Evolutionary conservation across 2,329 filamentous ascomycete species (phyloP).

Genomic region (Cytospora schulzeri): DNA sequence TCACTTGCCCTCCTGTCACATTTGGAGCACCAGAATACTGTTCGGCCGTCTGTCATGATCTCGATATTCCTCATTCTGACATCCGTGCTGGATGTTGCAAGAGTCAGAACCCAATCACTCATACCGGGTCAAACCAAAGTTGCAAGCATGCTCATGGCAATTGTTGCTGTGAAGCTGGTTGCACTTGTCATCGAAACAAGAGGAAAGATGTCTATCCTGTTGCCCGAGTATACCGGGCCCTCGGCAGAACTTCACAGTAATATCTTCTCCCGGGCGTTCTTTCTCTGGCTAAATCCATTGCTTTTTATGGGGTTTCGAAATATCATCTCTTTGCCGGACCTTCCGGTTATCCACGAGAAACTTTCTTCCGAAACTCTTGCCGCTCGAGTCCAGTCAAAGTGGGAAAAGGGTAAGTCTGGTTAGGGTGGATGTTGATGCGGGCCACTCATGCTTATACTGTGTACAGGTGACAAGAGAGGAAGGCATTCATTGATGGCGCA

Average conservation of each 20-base stretch:
- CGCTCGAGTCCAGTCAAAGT: neutral
- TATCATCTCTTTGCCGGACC: neutral
- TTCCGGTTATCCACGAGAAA: neutral
- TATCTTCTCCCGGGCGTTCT: neutral
- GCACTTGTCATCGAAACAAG: neutral
- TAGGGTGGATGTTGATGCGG: neutral
- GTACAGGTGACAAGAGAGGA: neutral
- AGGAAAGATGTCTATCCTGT: neutral
- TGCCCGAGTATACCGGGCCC: neutral
- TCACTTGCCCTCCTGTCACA: constrained; percentile 1
- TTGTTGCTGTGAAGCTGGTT: neutral
- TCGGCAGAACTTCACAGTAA: neutral
- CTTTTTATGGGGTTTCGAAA: neutral
- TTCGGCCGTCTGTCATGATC: neutral
- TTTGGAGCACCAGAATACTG: neutral
- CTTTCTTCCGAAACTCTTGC: neutral
- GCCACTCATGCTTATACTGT: neutral
- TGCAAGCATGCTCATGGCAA: neutral
- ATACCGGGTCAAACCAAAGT: neutral
- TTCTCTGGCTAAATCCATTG: neutral
- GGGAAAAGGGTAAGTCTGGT: neutral
- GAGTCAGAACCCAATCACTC: neutral
- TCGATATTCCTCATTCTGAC: neutral
- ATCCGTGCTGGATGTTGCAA: neutral
- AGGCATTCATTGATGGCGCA: neutral